Percentiles rank a stretch among this genome's conserved stretches.
These are phyloP conservation scores for Myochromella boudieri DNA, from an alignment of 768 basidiomycete species.

Conservation along the genomic window DNA sequence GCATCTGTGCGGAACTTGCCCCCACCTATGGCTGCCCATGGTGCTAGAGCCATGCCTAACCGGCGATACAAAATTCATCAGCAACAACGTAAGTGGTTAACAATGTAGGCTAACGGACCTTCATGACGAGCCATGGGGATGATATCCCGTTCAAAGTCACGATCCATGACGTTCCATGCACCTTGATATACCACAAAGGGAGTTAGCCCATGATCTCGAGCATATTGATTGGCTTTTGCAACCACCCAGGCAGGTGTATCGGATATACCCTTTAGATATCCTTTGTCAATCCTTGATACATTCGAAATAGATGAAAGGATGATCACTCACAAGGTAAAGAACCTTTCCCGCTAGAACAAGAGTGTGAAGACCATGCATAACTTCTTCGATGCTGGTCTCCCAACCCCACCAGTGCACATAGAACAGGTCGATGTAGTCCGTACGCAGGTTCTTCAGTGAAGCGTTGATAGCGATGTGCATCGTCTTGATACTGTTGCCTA, in stretches of 20 bases:
- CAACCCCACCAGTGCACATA: conserved; percentile 55
- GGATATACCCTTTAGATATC: conserved; percentile 27
- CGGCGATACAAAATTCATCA: conserved; percentile 24
- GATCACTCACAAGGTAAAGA: conserved; percentile 35
- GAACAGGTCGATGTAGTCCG: conserved; percentile 45
- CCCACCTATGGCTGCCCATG: conserved; percentile 24
- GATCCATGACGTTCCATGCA: conserved; percentile 35
- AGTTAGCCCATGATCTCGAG: conserved; percentile 40
- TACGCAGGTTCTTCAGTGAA: conserved; percentile 46
- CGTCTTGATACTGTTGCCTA: conserved; percentile 49
- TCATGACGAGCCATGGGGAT: conserved; percentile 38
- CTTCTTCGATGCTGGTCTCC: conserved; percentile 50
- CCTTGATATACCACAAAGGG: conserved; percentile 54
- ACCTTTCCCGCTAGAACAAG: conserved; percentile 54
- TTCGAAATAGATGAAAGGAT: background rate
- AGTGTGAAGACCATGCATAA: conserved; percentile 54
- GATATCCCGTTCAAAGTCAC: conserved; percentile 49
- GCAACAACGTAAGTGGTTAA: conserved; percentile 11
- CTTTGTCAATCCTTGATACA: background rate
- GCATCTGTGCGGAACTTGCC: conserved; percentile 53
- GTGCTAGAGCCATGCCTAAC: conserved; percentile 22
- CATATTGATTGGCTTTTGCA: conserved; percentile 44
- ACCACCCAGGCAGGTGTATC: conserved; percentile 46
- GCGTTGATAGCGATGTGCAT: conserved; percentile 40
- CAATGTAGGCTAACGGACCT: no score